Conservation (phyloP, 257 asterid species). For the Solanum bukasovii region DNA sequence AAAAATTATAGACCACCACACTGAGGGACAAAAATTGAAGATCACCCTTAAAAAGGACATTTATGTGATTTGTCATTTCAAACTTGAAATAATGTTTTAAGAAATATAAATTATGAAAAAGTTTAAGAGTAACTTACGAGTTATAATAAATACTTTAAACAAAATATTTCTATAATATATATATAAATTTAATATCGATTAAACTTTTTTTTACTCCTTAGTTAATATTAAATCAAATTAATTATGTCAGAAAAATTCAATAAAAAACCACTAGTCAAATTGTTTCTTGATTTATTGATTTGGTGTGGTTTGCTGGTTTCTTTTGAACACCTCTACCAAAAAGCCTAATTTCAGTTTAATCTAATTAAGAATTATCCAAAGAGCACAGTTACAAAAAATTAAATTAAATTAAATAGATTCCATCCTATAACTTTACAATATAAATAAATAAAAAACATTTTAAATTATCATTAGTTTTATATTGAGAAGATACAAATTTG, state of each 20-base stretch:
- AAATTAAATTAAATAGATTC: too few species aligned
- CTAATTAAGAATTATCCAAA: neutral
- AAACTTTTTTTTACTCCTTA: neutral
- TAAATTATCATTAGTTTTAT: neutral
- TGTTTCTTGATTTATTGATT: neutral
- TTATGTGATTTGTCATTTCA: neutral
- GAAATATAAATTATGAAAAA: neutral
- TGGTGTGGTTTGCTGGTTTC: neutral
- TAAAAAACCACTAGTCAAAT: neutral
- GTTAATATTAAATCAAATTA: too few species aligned
- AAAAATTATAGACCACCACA: neutral
- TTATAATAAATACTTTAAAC: too few species aligned
- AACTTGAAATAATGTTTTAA: neutral
- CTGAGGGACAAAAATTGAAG: neutral
- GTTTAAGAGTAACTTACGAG: too few species aligned
- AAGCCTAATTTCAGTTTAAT: too few species aligned
- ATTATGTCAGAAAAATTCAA: too few species aligned
- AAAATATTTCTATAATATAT: too few species aligned
- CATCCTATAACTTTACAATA: neutral
- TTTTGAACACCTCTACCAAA: neutral
- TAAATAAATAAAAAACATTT: too few species aligned
- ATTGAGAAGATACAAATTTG: neutral
- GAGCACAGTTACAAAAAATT: neutral
- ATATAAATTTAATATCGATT: too few species aligned
- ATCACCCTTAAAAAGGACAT: neutral